Conservation (phyloP, 2,329 filamentous ascomycete genomes). For the Trichoderma sp. region DNA sequence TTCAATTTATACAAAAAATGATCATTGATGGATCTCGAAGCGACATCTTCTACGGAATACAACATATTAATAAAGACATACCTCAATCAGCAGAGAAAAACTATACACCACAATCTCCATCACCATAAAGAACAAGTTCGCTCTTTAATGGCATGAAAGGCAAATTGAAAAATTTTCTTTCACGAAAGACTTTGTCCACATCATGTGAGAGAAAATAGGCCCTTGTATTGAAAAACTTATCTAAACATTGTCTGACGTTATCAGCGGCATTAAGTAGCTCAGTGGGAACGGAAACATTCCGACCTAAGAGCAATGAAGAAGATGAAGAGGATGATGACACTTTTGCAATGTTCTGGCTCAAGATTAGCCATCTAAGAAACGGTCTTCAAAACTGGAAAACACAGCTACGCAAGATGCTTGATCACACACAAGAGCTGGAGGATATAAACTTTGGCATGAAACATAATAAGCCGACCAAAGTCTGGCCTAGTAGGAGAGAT, state of each 20-base stretch:
- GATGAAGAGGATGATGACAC: not conserved
- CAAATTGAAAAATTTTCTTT: not conserved
- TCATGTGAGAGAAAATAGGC: not conserved
- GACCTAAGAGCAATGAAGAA: not conserved
- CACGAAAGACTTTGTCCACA: not conserved
- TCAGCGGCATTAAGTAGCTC: not conserved
- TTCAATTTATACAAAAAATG: constrained; percentile 2
- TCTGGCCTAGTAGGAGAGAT: not conserved
- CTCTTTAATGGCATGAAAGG: not conserved
- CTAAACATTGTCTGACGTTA: not conserved
- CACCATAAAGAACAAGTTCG: not conserved
- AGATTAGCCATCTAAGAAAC: constrained; percentile 20
- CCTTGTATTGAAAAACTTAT: not conserved
- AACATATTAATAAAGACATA: not conserved
- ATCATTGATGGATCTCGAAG: not conserved
- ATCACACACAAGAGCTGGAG: constrained; percentile 21
- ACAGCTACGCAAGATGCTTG: constrained; percentile 25
- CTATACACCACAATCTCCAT: not conserved
- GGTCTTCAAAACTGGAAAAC: constrained; percentile 19
- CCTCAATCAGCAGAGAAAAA: not conserved
- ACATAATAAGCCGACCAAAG: not conserved
- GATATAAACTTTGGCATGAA: not conserved
- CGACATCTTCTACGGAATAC: not conserved
- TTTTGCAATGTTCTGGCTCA: constrained; percentile 22
- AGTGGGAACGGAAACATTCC: not conserved